Conservation (phyloP, 1,139 yeast species). For the Hyphopichia wangnamkhiaoensis region DNA sequence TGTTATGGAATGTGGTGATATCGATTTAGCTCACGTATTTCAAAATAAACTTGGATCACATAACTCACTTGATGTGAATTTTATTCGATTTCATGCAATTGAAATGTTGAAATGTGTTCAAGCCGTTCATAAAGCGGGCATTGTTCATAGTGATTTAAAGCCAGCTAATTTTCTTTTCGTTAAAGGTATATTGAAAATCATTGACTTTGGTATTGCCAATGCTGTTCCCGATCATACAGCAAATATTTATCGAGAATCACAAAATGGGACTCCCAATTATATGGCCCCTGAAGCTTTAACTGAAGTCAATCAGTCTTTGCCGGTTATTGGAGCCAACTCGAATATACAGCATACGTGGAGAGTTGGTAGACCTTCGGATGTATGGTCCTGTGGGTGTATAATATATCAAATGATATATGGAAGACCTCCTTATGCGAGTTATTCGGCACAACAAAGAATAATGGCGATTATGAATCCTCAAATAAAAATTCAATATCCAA, state of each 20-base stretch:
- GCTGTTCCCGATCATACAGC: constrained; percentile 92
- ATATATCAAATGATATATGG: constrained; percentile 96
- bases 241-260: constrained; percentile 86
- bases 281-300: constrained; percentile 97
- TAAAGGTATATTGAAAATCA: constrained; percentile 78
- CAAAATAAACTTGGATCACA: constrained; percentile 50
- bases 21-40: constrained; percentile 83
- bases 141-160: constrained; percentile 92
- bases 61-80: constrained; percentile 66
- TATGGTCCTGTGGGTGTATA: constrained; percentile 98
- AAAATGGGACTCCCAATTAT: constrained; percentile 93
- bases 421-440: constrained; percentile 83
- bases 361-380: constrained; percentile 94
- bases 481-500: constrained; percentile 71
- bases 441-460: constrained; percentile 75
- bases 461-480: constrained; percentile 87
- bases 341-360: constrained; percentile 58
- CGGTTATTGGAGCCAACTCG: constrained; percentile 11
- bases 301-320: constrained; percentile 49
- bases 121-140: constrained; percentile 84
- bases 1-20: constrained; percentile 96
- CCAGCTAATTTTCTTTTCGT: constrained; percentile 95
- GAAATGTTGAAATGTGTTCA: constrained; percentile 83
- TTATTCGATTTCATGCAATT: constrained; percentile 77
- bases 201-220: constrained; percentile 96